A percentile compares a stretch with the other conserved stretches of the same genome.
Evolutionary conservation across 176 grass and related monocot genomes (phyloP).

Genomic region (Thinopyrum elongatum): DNA sequence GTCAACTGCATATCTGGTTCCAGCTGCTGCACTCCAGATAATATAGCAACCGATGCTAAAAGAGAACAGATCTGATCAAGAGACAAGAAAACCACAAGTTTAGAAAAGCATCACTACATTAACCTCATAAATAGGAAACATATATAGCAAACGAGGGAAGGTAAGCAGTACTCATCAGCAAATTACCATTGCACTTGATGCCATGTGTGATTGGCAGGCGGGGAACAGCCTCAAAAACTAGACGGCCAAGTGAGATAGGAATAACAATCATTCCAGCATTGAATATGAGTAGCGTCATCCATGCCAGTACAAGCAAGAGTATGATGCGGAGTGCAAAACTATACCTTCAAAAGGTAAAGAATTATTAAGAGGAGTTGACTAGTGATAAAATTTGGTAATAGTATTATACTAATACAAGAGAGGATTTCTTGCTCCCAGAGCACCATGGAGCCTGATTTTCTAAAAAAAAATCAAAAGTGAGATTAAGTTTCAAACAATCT

Average conservation of each 20-base stretch:
- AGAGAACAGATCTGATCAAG: slow-evolving; percentile 73
- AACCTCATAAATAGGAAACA: neutral
- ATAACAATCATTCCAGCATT: slow-evolving; percentile 94
- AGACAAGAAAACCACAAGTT: slow-evolving; percentile 3
- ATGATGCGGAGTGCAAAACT: slow-evolving; percentile 93
- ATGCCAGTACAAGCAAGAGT: slow-evolving; percentile 79
- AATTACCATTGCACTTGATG: slow-evolving; percentile 97
- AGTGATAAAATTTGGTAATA: neutral
- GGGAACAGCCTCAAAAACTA: slow-evolving; percentile 84
- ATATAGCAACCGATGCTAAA: slow-evolving; percentile 98
- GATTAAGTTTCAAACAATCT: too few species aligned
- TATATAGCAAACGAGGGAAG: neutral
- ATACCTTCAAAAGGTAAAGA: slow-evolving; percentile 54
- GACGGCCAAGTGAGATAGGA: slow-evolving; percentile 87
- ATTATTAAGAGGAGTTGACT: neutral
- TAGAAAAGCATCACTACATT: neutral
- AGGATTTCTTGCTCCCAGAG: too few species aligned
- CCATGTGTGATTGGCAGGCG: slow-evolving; percentile 91
- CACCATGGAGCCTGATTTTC: too few species aligned
- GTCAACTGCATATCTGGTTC: slow-evolving; percentile 83
- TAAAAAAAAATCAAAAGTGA: too few species aligned
- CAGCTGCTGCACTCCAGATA: slow-evolving; percentile 72
- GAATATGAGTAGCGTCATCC: slow-evolving; percentile 92
- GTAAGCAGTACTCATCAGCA: slow-evolving; percentile 1
- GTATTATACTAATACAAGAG: neutral